A percentile compares a stretch with the other conserved stretches of the same genome.
phyloP scores from a whole-genome alignment of 2,329 filamentous ascomycete species.

The Sarocladium kiliense region DNA sequence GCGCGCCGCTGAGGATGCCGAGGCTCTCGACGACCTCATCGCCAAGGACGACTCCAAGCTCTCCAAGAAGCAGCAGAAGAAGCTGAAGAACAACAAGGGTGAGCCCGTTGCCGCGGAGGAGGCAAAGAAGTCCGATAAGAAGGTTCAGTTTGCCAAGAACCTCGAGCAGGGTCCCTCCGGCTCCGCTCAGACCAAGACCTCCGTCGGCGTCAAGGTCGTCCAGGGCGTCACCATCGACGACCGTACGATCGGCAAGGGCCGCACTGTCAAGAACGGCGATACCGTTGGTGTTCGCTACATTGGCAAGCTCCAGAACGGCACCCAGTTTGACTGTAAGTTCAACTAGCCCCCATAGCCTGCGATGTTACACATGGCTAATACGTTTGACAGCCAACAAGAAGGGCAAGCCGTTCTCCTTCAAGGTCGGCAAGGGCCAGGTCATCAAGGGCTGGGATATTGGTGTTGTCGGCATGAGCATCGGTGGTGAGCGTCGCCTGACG shows the following conservation, averaged over 20 bases:
- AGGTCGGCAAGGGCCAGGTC: constrained; percentile 88
- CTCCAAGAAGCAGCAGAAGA: constrained; percentile 97
- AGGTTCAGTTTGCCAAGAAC: constrained; percentile 98
- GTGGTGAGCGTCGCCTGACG: constrained; percentile 87
- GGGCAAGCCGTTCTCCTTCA: constrained; percentile 95
- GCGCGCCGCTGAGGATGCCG: constrained; percentile 72
- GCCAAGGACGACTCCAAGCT: constrained; percentile 76
- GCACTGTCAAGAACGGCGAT: constrained; percentile 83
- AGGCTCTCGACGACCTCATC: constrained; percentile 79
- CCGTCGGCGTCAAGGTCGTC: constrained; percentile 69
- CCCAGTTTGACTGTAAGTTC: constrained; percentile 84
- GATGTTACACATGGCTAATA: constrained; percentile 17
- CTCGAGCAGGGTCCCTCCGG: constrained; percentile 93
- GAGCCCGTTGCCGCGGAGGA: constrained; percentile 65
- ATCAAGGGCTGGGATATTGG: constrained; percentile 99
- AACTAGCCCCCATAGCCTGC: constrained; percentile 33
- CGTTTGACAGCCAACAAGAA: constrained; percentile 80
- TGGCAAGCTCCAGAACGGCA: constrained; percentile 90
- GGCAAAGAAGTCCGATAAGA: constrained; percentile 71
- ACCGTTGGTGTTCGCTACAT: constrained; percentile 95
- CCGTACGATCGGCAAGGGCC: constrained; percentile 84
- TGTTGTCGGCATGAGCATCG: constrained; percentile 84
- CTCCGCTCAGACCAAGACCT: constrained; percentile 47
- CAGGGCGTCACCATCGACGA: constrained; percentile 92
- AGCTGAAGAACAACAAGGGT: constrained; percentile 97